These are phyloP conservation scores for Apodospora peruviana DNA, from an alignment of 495 filamentous ascomycete genomes.

Conservation along the genomic window DNA sequence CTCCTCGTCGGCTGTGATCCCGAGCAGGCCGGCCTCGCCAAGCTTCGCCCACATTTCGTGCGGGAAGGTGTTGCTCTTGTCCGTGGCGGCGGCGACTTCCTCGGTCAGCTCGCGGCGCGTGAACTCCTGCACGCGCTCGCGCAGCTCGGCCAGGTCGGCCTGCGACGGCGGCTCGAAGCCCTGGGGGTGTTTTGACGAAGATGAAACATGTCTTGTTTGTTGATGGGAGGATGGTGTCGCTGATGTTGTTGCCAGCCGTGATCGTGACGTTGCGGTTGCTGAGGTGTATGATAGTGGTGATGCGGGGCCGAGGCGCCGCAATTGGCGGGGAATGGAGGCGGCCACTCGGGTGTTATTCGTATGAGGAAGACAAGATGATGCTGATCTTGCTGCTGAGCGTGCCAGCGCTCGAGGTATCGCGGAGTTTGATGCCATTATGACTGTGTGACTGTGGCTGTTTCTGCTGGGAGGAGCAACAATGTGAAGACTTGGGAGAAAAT, in stretches of 20 bases:
- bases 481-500: too few relatives aligned
- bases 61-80: conserved; percentile 84
- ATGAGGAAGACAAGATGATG: conserved; percentile 1
- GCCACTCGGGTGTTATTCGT: too few relatives aligned
- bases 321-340: conserved; percentile 3
- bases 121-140: conserved; percentile 91
- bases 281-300: conserved; percentile 3
- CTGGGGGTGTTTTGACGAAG: conserved; percentile 76
- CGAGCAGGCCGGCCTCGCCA: conserved; percentile 85
- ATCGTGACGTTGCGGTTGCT: neutral
- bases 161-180: conserved; percentile 72
- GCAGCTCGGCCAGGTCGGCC: conserved; percentile 74
- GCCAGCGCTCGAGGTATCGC: conserved; percentile 24
- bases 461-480: neutral
- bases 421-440: conserved; percentile 20
- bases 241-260: conserved; percentile 10
- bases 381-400: conserved; percentile 21
- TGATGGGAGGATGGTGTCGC: conserved; percentile 3
- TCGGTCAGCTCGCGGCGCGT: conserved; percentile 78
- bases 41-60: conserved; percentile 89
- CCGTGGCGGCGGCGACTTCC: conserved; percentile 74
- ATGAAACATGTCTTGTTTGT: conserved; percentile 24
- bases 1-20: conserved; percentile 90
- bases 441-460: neutral
- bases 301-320: conserved; percentile 6